Evolutionary conservation across 768 basidiomycete species (phyloP), one percentile per base, ranked within the genome.

Genomic region (Nidula microcarpa): DNA sequence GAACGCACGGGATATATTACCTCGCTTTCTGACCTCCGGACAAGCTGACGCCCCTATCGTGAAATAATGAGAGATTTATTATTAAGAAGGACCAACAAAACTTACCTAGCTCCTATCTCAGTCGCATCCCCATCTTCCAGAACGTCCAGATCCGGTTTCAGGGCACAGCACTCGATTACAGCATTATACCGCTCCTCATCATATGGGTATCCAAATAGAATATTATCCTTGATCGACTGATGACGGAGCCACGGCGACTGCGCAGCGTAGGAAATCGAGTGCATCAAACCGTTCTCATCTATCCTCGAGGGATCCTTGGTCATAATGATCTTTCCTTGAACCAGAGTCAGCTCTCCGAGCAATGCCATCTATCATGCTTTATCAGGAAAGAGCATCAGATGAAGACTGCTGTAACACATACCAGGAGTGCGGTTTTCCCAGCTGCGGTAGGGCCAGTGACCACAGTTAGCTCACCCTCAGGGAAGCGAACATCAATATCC

Each of bases 81-180:
- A 18, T 91, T 74, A 6, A 76, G 81, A 56, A 75, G 74, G 70
- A 69, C 16, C 11, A 11, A 11, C 8, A 33, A 23, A 52, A 23
- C 23, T 34, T 14, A 62, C 74, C 10, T 47, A 81, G 84, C 86
- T 13, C 92, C 92, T 57, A 95, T 90, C 68, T 92, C 88, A 1
- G 91, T 94, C 52, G 69, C 72, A 62, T 92, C 94, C 0, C 96
- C 96, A 61, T 94, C 86, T 53, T 95, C 91, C 2, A 98, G 67
- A 8, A 94, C 79, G 5, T 87, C 82, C 53, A 98, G 68, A 72
- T 98, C 96, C 0, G 88, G 83, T 23, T 65, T 71, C 50, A 98
- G 68, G 0, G 93, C 94, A 62, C 95, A 98, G 11, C 84, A 87
- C 49, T 92, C 86, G n/a, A 95, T 66, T 30, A 93, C 91, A 0